Percentiles rank a stretch among this genome's conserved stretches.
phyloP scores from a whole-genome alignment of 1,284 basidiomycete species.

The Afroboletus lepidellus region DNA sequence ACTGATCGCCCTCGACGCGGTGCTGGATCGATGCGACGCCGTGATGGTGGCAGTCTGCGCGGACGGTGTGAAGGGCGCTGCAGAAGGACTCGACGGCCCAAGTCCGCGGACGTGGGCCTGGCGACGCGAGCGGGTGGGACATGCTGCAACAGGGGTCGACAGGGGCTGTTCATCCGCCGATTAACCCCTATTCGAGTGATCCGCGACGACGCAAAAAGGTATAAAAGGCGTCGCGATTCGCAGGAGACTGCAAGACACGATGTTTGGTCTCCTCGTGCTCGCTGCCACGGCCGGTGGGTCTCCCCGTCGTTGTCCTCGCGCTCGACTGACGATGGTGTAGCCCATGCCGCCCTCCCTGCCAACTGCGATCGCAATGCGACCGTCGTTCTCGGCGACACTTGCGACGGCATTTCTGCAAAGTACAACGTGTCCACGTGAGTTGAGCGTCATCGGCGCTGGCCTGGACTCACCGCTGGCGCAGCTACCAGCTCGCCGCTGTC shows the following conservation, averaged over 20 bases:
- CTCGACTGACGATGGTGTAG: constrained; percentile 8
- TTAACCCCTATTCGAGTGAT: too few relatives aligned
- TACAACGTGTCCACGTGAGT: constrained; percentile 45
- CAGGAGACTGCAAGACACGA: not conserved
- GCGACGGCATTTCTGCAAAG: constrained; percentile 41
- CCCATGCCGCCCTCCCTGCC: constrained; percentile 18
- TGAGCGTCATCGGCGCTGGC: not conserved
- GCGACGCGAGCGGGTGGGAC: too few relatives aligned
- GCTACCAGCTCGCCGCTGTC: constrained; percentile 42
- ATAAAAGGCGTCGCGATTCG: constrained; percentile 20
- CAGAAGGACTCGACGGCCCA: too few relatives aligned
- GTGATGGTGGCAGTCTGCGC: too few relatives aligned
- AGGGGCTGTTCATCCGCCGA: too few relatives aligned
- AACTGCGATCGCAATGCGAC: constrained; percentile 42
- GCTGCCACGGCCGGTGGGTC: constrained; percentile 6
- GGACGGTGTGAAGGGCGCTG: too few relatives aligned
- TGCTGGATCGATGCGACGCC: too few relatives aligned
- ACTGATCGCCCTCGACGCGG: too few relatives aligned
- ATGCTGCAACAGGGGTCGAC: too few relatives aligned
- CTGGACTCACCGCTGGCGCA: constrained; percentile 11
- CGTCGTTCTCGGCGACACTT: constrained; percentile 31
- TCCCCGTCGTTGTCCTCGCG: not conserved
- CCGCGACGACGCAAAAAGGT: not conserved
- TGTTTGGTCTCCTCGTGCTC: constrained; percentile 24
- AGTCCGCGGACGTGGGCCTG: too few relatives aligned